A percentile compares a stretch with the other conserved stretches of the same genome.
These are phyloP conservation scores for Leishmania gerbilli DNA, from an alignment of 208 protist genomes.

Conservation along the genomic window DNA sequence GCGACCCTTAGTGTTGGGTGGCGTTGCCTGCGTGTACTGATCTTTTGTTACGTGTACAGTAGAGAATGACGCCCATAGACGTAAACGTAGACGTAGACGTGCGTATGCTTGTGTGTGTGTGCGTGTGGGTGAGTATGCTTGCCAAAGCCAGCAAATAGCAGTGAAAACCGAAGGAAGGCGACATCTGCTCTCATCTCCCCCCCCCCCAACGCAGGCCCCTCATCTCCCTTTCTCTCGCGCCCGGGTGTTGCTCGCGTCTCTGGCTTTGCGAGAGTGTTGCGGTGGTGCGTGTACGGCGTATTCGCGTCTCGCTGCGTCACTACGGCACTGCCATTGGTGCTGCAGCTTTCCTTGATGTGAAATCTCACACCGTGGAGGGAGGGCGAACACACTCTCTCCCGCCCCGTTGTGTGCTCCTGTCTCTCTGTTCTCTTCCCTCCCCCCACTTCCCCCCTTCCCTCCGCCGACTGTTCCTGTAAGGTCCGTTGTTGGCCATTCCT, in stretches of 20 bases:
- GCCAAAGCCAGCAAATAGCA: not conserved
- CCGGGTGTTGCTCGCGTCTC: not conserved
- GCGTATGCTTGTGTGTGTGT: not conserved
- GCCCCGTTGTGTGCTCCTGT: not conserved
- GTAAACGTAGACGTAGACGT: not conserved
- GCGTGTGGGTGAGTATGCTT: not conserved
- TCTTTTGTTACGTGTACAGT: not conserved
- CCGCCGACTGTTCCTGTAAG: not conserved
- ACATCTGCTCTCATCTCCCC: no score
- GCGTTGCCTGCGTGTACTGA: not conserved
- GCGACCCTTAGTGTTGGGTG: not conserved
- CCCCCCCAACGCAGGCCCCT: not conserved
- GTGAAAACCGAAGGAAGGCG: not conserved
- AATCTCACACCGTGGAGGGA: not conserved
- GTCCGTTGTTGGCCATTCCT: not conserved
- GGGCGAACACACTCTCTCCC: not conserved
- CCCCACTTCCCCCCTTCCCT: not conserved
- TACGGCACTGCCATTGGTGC: not conserved
- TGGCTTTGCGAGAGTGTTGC: not conserved
- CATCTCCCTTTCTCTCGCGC: not conserved
- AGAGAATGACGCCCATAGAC: slow-evolving; percentile 1
- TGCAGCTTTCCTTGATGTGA: not conserved
- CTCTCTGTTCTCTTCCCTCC: not conserved
- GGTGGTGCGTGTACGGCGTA: not conserved
- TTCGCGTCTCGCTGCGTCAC: not conserved